These are phyloP conservation scores for Tolypocladium capitatum DNA, from an alignment of 2,329 filamentous ascomycete species.

Conservation along the genomic window DNA sequence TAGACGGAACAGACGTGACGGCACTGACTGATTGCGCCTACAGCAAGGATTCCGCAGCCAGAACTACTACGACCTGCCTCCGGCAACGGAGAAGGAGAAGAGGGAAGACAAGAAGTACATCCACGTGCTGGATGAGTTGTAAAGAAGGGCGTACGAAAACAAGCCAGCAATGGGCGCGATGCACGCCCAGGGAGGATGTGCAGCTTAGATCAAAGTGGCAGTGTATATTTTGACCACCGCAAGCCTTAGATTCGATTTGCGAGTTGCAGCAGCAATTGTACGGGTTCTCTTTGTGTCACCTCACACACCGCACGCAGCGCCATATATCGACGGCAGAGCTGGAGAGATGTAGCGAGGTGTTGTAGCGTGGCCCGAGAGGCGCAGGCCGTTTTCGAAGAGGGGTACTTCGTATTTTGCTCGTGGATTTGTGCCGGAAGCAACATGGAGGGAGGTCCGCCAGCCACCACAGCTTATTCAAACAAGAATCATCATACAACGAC, in stretches of 20 bases:
- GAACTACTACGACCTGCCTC: constrained; percentile 83
- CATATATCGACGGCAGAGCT: neutral
- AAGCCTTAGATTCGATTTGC: neutral
- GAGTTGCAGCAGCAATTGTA: constrained; percentile 1
- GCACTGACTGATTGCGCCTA: constrained; percentile 15
- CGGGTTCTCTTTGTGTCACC: neutral
- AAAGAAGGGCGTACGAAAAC: constrained; percentile 12
- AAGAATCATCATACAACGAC: neutral
- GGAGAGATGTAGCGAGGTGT: neutral
- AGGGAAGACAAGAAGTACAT: constrained; percentile 92
- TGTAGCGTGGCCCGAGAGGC: neutral
- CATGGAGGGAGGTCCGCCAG: neutral
- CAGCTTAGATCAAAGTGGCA: neutral
- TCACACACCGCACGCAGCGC: neutral
- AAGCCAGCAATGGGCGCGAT: neutral
- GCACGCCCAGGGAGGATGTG: neutral
- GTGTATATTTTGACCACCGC: constrained; percentile 1
- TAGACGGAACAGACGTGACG: constrained; percentile 3
- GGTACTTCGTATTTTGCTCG: neutral
- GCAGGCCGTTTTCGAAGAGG: neutral
- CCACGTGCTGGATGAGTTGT: constrained; percentile 83
- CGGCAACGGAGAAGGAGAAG: constrained; percentile 88
- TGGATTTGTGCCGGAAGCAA: neutral
- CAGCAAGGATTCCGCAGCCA: constrained; percentile 85
- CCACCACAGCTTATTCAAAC: neutral